A percentile compares a stretch with the other conserved stretches of the same genome.
These are phyloP conservation scores for Daldinia decipiens DNA, from an alignment of 495 filamentous ascomycete genomes.

Conservation along the genomic window DNA sequence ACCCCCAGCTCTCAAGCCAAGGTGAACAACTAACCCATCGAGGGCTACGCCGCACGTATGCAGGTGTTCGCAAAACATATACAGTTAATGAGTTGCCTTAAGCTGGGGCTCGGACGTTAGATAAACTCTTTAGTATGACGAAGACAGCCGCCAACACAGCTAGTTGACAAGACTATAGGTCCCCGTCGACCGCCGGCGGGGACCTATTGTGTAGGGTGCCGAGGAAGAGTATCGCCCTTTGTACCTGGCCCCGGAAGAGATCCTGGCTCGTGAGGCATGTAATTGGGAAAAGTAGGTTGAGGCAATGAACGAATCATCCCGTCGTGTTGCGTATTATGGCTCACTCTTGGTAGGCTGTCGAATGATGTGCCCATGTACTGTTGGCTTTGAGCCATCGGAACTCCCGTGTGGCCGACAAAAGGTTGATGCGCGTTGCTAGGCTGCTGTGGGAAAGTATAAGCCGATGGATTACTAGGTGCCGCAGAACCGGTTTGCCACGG, in stretches of 20 bases:
- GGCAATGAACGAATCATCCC: conserved; percentile 36
- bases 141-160: conserved; percentile 4
- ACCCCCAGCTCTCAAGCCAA: conserved; percentile 4
- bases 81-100: background rate
- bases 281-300: conserved; percentile 28
- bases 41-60: conserved; percentile 1
- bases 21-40: conserved; percentile 1
- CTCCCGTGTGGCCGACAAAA: conserved; percentile 45
- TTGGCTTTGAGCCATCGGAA: conserved; percentile 40
- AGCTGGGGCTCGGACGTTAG: background rate
- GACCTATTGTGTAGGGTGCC: conserved; percentile 33
- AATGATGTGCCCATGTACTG: conserved; percentile 43
- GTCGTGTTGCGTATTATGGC: conserved; percentile 37
- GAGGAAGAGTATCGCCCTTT: conserved; percentile 30
- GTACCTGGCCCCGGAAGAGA: conserved; percentile 14
- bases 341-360: conserved; percentile 45
- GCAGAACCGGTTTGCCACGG: conserved; percentile 45
- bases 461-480: conserved; percentile 41
- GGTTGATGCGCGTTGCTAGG: conserved; percentile 28
- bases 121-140: background rate
- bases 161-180: conserved; percentile 5
- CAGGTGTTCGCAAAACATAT: conserved; percentile 13
- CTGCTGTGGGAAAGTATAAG: conserved; percentile 49
- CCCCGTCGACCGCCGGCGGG: background rate
- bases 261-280: conserved; percentile 33